Evolutionary conservation across 305 asterid species (phyloP).

Genomic region (Salvia sclarea): DNA sequence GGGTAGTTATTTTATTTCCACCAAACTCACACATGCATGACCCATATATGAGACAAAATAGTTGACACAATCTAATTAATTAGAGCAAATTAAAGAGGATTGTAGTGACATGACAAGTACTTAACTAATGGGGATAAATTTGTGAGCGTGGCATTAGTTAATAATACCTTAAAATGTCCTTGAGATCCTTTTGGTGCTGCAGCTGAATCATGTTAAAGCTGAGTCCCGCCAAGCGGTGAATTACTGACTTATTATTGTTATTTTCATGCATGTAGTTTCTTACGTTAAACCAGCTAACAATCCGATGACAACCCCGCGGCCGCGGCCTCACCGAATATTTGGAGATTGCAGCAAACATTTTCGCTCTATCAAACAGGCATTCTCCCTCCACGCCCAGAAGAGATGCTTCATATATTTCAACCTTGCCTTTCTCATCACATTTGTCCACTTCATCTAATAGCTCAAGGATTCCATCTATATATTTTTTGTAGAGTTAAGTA

Average conservation of each 20-base stretch:
- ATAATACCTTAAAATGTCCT: conserved; percentile 42
- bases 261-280: conserved; percentile 28
- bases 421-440: conserved; percentile 14
- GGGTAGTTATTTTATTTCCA: no score
- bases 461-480: conserved; percentile 36
- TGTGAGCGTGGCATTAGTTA: no score
- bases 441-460: conserved; percentile 31
- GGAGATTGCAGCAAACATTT: not conserved
- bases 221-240: conserved; percentile 37
- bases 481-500: no score
- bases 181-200: conserved; percentile 43
- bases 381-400: conserved; percentile 40
- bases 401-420: conserved; percentile 46
- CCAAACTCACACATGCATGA: no score
- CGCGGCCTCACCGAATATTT: not conserved
- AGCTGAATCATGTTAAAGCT: conserved; percentile 42
- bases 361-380: conserved; percentile 22
- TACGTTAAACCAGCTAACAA: conserved; percentile 42
- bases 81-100: no score
- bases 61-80: no score
- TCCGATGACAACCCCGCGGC: conserved; percentile 32
- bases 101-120: no score
- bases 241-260: not conserved
- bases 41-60: no score
- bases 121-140: no score